phyloP scores from a whole-genome alignment of 208 protist genomes.

The Trichomonas vaginalis region DNA sequence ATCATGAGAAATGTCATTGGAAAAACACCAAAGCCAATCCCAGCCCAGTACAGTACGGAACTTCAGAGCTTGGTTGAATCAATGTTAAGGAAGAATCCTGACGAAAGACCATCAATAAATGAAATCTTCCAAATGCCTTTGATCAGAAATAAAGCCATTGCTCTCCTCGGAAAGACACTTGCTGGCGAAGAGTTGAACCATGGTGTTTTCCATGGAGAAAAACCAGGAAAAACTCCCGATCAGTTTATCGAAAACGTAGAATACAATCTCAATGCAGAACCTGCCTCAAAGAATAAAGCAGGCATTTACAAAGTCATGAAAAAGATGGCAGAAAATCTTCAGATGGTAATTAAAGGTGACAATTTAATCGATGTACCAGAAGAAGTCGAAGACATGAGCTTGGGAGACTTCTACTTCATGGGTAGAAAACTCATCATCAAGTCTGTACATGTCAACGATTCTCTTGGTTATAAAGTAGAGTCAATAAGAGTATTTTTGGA shows the following conservation, averaged over 20 bases:
- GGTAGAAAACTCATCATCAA: background rate
- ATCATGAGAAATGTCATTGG: background rate
- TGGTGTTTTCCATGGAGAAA: background rate
- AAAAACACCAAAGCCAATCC: background rate
- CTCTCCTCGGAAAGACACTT: background rate
- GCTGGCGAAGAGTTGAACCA: background rate
- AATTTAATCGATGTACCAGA: background rate
- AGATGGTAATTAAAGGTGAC: background rate
- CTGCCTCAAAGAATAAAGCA: background rate
- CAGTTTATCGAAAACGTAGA: background rate
- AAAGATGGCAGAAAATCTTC: background rate
- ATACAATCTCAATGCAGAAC: background rate
- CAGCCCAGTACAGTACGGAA: background rate
- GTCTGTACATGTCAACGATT: background rate
- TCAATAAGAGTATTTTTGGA: background rate
- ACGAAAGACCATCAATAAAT: background rate
- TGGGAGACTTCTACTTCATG: slow-evolving; percentile 13
- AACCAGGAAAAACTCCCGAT: background rate
- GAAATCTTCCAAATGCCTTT: background rate
- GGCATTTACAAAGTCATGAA: background rate
- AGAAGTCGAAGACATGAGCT: background rate
- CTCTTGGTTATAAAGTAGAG: background rate
- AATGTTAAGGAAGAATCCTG: background rate
- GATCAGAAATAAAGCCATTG: background rate
- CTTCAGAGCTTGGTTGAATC: background rate